A percentile compares a stretch with the other conserved stretches of the same genome.
Conservation (phyloP, 2,329 filamentous ascomycete species). For the Penicillium sp. region DNA sequence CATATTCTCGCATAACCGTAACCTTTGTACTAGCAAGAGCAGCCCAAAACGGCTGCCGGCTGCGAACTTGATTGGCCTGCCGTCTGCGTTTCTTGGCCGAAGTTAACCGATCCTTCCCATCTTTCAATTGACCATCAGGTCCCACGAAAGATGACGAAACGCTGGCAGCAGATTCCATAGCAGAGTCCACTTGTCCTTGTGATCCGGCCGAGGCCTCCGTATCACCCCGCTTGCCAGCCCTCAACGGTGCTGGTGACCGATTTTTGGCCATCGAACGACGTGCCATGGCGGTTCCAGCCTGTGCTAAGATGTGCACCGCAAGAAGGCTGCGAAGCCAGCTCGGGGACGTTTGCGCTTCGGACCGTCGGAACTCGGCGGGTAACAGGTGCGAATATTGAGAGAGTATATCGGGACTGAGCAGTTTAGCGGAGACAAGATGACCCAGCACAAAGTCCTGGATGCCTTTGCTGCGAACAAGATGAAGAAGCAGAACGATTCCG, state of each 20-base stretch:
- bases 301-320: conserved; percentile 50
- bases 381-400: conserved; percentile 45
- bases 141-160: conserved; percentile 40
- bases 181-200: conserved; percentile 43
- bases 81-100: conserved; percentile 79
- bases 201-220: conserved; percentile 48
- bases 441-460: conserved; percentile 52
- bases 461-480: conserved; percentile 47
- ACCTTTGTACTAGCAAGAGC: conserved; percentile 95
- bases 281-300: conserved; percentile 49
- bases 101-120: conserved; percentile 59
- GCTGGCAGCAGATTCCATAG: conserved; percentile 45
- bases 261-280: conserved; percentile 49
- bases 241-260: conserved; percentile 41
- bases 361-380: conserved; percentile 45
- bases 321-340: conserved; percentile 50
- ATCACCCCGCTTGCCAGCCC: conserved; percentile 45
- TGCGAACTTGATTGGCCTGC: conserved; percentile 85
- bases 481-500: conserved; percentile 46
- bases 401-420: conserved; percentile 45
- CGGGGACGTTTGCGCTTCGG: conserved; percentile 43
- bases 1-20: conserved; percentile 88
- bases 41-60: conserved; percentile 90
- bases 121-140: conserved; percentile 49
- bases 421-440: conserved; percentile 46